phyloP scores from a whole-genome alignment of 805 yeast species.

The Schwanniomyces occidentalis region DNA sequence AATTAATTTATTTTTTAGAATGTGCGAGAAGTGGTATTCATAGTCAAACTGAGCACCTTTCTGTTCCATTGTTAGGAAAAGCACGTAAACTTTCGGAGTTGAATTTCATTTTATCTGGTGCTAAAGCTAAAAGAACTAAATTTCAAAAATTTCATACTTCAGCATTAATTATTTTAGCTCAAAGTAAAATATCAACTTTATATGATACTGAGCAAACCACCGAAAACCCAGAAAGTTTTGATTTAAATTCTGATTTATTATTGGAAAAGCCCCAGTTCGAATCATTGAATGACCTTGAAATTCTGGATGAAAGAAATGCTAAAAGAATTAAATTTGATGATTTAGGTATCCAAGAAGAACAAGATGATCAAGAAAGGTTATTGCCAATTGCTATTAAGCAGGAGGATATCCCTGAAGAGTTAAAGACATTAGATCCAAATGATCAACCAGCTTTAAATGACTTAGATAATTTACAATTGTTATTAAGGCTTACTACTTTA shows the following conservation, averaged over 20 bases:
- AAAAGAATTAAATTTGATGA: slow-evolving; percentile 44
- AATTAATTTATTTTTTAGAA: slow-evolving; percentile 61
- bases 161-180: slow-evolving; percentile 75
- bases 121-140: slow-evolving; percentile 84
- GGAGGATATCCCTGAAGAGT: slow-evolving; percentile 59
- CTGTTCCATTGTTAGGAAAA: slow-evolving; percentile 53
- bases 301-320: slow-evolving; percentile 32
- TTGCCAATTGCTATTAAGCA: slow-evolving; percentile 64
- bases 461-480: slow-evolving; percentile 70
- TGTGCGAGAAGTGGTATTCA: slow-evolving; percentile 62
- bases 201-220: slow-evolving; percentile 19
- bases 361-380: slow-evolving; percentile 35
- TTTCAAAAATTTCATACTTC: slow-evolving; percentile 73
- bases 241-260: slow-evolving; percentile 72
- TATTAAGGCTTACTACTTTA: slow-evolving; percentile 64
- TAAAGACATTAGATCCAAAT: slow-evolving; percentile 71
- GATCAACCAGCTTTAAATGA: slow-evolving; percentile 71
- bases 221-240: slow-evolving; percentile 54
- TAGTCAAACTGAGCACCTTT: slow-evolving; percentile 62
- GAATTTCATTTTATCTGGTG: slow-evolving; percentile 75
- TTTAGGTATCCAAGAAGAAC: slow-evolving; percentile 19
- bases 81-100: slow-evolving; percentile 63
- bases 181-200: slow-evolving; percentile 34
- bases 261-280: slow-evolving; percentile 76
- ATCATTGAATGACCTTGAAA: slow-evolving; percentile 49